Evolutionary conservation across 306 rosid species (phyloP).

Genomic region (Arachis hypogaea): DNA sequence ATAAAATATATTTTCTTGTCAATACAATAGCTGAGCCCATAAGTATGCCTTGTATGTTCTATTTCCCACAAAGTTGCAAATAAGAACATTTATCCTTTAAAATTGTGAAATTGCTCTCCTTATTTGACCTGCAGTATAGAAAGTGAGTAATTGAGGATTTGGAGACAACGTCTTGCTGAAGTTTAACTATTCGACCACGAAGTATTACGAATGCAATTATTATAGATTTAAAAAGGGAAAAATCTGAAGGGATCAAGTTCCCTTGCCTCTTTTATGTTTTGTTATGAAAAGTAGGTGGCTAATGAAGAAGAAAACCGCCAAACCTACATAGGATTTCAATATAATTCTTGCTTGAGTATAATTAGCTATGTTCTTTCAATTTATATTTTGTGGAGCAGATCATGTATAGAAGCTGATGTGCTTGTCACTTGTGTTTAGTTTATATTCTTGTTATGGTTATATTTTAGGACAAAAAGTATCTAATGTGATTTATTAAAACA

Average conservation of each 20-base stretch:
- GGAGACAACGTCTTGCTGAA: neutral
- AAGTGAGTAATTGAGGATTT: neutral
- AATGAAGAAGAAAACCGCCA: constrained; percentile 11
- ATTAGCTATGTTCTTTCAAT: constrained; percentile 14
- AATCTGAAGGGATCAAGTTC: constrained; percentile 1
- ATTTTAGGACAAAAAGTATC: constrained; percentile 32
- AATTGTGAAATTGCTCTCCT: neutral
- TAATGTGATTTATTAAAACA: constrained; percentile 53
- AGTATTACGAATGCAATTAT: constrained; percentile 7
- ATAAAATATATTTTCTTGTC: neutral
- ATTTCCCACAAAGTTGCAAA: constrained; percentile 11
- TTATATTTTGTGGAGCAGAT: neutral
- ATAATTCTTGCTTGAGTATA: constrained; percentile 9
- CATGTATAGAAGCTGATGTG: constrained; percentile 31
- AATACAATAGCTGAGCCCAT: constrained; percentile 19
- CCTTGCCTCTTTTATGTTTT: neutral
- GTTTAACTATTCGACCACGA: neutral
- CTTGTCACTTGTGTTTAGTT: constrained; percentile 22
- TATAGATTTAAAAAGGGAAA: constrained; percentile 17
- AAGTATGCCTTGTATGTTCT: constrained; percentile 8
- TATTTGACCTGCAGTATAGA: neutral
- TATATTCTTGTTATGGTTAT: constrained; percentile 18
- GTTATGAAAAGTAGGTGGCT: neutral
- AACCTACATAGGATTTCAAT: constrained; percentile 1
- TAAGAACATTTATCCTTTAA: neutral